A percentile compares a stretch with the other conserved stretches of the same genome.
Conservation (phyloP, 768 basidiomycete genomes). For the Suillus sp. region DNA sequence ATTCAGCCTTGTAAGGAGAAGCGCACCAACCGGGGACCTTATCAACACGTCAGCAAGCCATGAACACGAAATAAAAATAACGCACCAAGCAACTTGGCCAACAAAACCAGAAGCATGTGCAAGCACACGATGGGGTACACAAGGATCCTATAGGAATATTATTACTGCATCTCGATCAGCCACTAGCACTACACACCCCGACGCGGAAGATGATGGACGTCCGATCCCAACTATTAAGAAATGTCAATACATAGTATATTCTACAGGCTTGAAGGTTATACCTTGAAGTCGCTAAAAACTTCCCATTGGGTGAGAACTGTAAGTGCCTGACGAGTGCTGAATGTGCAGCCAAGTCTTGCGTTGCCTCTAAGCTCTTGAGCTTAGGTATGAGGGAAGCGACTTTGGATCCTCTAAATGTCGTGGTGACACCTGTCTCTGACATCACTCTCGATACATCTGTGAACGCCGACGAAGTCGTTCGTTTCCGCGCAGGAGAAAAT, state of each 20-base stretch:
- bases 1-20: conserved; percentile 64
- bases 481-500: conserved; percentile 34
- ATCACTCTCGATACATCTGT: conserved; percentile 8
- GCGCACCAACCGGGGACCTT: conserved; percentile 66
- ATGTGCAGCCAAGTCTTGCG: conserved; percentile 66
- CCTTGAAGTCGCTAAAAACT: conserved; percentile 73
- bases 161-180: not conserved
- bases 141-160: conserved; percentile 48
- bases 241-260: not conserved
- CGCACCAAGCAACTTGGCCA: conserved; percentile 73
- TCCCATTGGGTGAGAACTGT: conserved; percentile 78
- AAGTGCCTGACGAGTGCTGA: conserved; percentile 68
- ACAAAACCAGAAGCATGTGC: conserved; percentile 74
- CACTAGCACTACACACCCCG: conserved; percentile 43
- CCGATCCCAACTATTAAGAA: conserved; percentile 59
- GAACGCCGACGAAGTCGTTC: conserved; percentile 38
- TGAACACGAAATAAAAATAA: not conserved
- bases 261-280: conserved; percentile 27
- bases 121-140: conserved; percentile 60
- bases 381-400: conserved; percentile 57
- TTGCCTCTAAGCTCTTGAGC: conserved; percentile 52
- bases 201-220: conserved; percentile 70
- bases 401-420: conserved; percentile 50
- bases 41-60: conserved; percentile 8
- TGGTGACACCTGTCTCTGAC: conserved; percentile 14